Evolutionary conservation across 1,284 basidiomycete species (phyloP).

Genomic region (Irpex lacteus): DNA sequence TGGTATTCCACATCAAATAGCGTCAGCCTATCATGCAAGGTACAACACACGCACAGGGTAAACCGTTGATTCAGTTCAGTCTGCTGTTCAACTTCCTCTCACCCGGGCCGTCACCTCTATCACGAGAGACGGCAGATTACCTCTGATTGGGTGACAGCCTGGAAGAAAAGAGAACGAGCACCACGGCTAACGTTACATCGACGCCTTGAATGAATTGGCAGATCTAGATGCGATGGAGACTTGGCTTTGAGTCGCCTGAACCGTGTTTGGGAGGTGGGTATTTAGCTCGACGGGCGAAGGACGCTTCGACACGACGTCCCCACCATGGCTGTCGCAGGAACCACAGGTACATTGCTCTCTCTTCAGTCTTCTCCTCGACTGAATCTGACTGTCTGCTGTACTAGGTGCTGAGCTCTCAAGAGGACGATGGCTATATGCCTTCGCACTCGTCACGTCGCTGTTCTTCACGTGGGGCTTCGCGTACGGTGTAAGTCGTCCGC

Average conservation of each 20-base stretch:
- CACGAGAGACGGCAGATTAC: neutral
- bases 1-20: neutral
- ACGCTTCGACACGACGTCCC: slow-evolving; percentile 5
- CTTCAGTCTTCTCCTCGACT: neutral
- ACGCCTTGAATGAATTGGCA: neutral
- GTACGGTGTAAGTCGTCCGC: slow-evolving; percentile 52
- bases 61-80: neutral
- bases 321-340: slow-evolving; percentile 27
- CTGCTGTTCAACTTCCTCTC: neutral
- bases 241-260: neutral
- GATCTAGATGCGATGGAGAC: neutral
- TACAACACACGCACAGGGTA: neutral
- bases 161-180: neutral
- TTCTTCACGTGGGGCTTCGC: slow-evolving; percentile 85
- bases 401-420: slow-evolving; percentile 46
- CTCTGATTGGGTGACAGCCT: neutral
- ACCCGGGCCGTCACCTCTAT: slow-evolving; percentile 1
- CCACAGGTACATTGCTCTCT: slow-evolving; percentile 25
- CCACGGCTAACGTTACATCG: neutral
- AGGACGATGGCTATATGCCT: slow-evolving; percentile 54
- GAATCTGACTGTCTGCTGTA: neutral
- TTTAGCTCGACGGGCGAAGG: slow-evolving; percentile 1
- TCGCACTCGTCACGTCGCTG: slow-evolving; percentile 71
- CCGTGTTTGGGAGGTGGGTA: neutral
- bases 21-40: neutral